phyloP scores from a whole-genome alignment of 75 land plant genomes.

The Pinus tabuliformis region DNA sequence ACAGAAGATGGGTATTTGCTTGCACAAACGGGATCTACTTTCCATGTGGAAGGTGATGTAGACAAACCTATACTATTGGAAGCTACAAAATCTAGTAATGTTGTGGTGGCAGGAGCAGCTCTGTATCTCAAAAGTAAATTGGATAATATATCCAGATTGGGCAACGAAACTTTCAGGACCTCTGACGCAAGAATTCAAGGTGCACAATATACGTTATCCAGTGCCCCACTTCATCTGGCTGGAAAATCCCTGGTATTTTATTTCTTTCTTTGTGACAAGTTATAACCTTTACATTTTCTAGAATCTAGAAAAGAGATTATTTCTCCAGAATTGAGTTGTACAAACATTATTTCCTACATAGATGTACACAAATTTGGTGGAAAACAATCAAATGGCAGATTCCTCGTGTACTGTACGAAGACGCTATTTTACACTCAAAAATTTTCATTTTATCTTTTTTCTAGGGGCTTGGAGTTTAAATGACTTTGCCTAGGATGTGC shows the following conservation, averaged over 20 bases:
- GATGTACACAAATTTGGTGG: too few species aligned
- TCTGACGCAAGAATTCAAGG: constrained; percentile 15
- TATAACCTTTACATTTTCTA: background rate
- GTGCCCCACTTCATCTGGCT: constrained; percentile 23
- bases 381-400: background rate
- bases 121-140: constrained; percentile 9
- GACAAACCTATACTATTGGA: background rate
- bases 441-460: background rate
- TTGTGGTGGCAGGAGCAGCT: constrained; percentile 23
- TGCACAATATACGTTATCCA: constrained; percentile 13
- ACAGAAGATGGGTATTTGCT: constrained; percentile 30
- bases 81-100: constrained; percentile 15
- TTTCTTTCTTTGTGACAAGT: background rate
- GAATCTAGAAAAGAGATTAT: background rate
- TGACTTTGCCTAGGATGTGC: background rate
- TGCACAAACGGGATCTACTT: constrained; percentile 14
- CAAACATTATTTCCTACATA: constrained; percentile 4
- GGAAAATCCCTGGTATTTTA: constrained; percentile 17
- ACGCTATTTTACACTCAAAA: background rate
- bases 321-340: background rate
- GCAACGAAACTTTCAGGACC: constrained; percentile 19
- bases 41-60: background rate
- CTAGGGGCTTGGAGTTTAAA: background rate
- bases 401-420: background rate
- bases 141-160: background rate